Percentiles rank a stretch among this genome's conserved stretches.
Evolutionary conservation across 352 stramenopile species (phyloP).

Genomic region (Discostella stelligera): DNA sequence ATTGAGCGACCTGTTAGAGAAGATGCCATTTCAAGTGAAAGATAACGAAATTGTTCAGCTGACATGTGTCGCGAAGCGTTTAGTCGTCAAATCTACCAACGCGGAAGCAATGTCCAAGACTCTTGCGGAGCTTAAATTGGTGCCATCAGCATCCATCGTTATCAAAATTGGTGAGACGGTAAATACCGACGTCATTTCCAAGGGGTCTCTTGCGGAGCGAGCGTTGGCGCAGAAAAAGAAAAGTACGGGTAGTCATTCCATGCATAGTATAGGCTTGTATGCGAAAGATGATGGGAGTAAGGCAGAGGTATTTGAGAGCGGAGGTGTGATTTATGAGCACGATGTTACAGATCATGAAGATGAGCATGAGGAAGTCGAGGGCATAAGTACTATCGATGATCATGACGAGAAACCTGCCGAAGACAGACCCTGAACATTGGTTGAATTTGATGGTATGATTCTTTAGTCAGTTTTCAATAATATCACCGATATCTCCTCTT

Average conservation of each 20-base stretch:
- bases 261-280: conserved; percentile 82
- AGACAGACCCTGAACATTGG: neutral
- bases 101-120: conserved; percentile 58
- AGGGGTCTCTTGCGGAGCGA: conserved; percentile 57
- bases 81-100: conserved; percentile 73
- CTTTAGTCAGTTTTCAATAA: too few relatives aligned
- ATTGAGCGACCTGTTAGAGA: conserved; percentile 54
- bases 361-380: conserved; percentile 44
- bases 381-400: conserved; percentile 19
- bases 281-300: conserved; percentile 78
- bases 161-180: conserved; percentile 55
- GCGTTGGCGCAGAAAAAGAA: conserved; percentile 56
- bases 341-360: conserved; percentile 77
- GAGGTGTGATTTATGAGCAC: conserved; percentile 78
- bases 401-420: neutral
- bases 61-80: conserved; percentile 70
- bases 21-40: conserved; percentile 45
- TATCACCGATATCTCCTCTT: too few relatives aligned
- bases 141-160: conserved; percentile 61
- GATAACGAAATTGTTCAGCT: conserved; percentile 67
- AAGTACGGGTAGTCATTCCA: conserved; percentile 76
- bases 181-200: conserved; percentile 2
- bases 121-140: conserved; percentile 56
- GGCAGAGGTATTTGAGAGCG: conserved; percentile 76
- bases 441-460: too few relatives aligned